Percentiles rank a stretch among this genome's conserved stretches.
Conservation (phyloP, 345 rosid genomes). For the Turnera subulata region DNA sequence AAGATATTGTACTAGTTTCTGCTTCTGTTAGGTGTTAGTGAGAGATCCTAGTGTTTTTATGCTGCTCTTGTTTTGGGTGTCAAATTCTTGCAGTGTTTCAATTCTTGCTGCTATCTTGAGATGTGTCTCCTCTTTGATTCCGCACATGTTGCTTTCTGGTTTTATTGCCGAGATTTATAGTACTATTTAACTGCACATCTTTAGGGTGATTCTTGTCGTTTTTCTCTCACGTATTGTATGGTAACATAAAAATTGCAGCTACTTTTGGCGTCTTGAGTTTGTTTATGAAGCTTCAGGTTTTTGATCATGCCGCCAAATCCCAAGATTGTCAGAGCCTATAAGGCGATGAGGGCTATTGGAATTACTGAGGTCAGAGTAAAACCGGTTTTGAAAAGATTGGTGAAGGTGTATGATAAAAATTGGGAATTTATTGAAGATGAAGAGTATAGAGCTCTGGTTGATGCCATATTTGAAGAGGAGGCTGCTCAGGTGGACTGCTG, state of each 20-base stretch:
- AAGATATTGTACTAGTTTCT: too few species aligned
- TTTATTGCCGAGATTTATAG: not conserved
- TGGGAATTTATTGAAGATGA: conserved; percentile 87
- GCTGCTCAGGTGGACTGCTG: conserved; percentile 48
- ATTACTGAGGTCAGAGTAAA: conserved; percentile 47
- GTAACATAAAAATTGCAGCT: not conserved
- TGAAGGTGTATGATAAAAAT: conserved; percentile 63
- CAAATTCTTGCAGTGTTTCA: too few species aligned
- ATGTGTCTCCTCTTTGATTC: too few species aligned
- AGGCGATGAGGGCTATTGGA: conserved; percentile 66
- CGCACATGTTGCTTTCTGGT: not conserved
- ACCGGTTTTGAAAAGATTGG: conserved; percentile 69
- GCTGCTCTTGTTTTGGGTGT: too few species aligned
- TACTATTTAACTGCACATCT: not conserved
- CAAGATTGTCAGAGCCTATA: conserved; percentile 47
- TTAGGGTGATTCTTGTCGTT: not conserved
- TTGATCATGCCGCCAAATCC: conserved; percentile 53
- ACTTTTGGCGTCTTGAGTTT: not conserved
- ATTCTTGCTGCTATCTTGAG: too few species aligned
- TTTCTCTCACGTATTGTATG: not conserved
- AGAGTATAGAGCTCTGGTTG: conserved; percentile 79
- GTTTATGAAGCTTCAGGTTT: not conserved
- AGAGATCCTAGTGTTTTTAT: too few species aligned
- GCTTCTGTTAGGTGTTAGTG: too few species aligned
- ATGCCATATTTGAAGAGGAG: conserved; percentile 79